Conservation (phyloP, 768 basidiomycete genomes). For the Kwoniella heveanensis region DNA sequence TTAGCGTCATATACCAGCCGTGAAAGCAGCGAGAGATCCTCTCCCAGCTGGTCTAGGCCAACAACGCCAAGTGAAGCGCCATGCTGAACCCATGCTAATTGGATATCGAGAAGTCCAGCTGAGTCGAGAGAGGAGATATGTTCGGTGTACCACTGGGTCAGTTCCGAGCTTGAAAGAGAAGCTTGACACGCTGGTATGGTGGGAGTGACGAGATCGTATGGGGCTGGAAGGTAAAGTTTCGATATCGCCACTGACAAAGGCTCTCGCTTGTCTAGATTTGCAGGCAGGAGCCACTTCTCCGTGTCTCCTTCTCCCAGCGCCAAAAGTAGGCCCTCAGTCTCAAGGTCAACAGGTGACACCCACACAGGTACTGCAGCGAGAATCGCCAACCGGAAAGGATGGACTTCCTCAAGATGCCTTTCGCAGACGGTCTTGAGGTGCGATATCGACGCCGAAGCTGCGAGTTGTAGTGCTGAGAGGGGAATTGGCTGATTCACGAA, state of each 20-base stretch:
- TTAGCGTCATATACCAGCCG: constrained; percentile 76
- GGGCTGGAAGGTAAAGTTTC: not conserved
- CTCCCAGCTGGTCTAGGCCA: constrained; percentile 79
- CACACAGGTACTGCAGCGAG: constrained; percentile 76
- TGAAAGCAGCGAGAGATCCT: constrained; percentile 85
- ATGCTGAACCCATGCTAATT: constrained; percentile 78
- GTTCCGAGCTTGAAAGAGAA: constrained; percentile 61
- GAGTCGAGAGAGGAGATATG: constrained; percentile 68
- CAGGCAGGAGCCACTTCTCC: constrained; percentile 15
- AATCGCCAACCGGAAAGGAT: constrained; percentile 70
- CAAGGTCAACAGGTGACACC: constrained; percentile 62
- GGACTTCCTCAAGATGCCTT: constrained; percentile 65
- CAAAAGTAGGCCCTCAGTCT: constrained; percentile 25
- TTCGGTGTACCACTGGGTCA: constrained; percentile 73
- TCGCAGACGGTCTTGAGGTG: constrained; percentile 65
- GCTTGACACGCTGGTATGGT: constrained; percentile 19
- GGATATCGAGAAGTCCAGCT: constrained; percentile 76
- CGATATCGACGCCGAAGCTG: constrained; percentile 64
- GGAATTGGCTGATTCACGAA: constrained; percentile 69
- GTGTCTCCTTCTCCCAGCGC: constrained; percentile 13
- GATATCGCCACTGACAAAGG: not conserved
- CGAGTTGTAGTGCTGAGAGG: constrained; percentile 67
- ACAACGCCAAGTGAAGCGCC: constrained; percentile 78
- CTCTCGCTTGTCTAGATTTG: not conserved
- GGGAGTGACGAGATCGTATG: constrained; percentile 3